A percentile compares a stretch with the other conserved stretches of the same genome.
Evolutionary conservation across 352 stramenopile genomes (phyloP).

Genomic region (Globisporangium orthogonon): DNA sequence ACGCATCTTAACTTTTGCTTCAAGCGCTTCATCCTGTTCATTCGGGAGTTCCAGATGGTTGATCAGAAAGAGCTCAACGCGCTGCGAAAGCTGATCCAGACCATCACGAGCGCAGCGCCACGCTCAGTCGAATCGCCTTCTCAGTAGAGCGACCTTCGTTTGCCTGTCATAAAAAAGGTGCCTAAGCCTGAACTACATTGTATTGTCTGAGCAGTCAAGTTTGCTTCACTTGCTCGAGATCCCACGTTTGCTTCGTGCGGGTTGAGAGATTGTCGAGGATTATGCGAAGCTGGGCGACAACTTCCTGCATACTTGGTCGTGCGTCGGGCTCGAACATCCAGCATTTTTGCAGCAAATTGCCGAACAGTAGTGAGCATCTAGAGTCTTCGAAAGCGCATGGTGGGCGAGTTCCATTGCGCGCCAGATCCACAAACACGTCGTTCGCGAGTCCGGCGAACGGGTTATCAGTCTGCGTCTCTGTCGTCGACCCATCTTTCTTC

Average conservation of each 20-base stretch:
- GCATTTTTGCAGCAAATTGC: slow-evolving; percentile 19
- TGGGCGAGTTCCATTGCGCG: slow-evolving; percentile 16
- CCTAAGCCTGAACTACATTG: too few relatives aligned
- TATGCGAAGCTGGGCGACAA: slow-evolving; percentile 4
- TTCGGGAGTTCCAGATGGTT: slow-evolving; percentile 90
- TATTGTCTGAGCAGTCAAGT: too few relatives aligned
- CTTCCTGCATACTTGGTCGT: slow-evolving; percentile 19
- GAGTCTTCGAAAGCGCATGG: slow-evolving; percentile 9
- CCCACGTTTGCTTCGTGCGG: neutral
- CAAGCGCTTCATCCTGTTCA: slow-evolving; percentile 97
- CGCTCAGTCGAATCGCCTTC: neutral
- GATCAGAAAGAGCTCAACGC: slow-evolving; percentile 92
- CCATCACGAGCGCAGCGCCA: slow-evolving; percentile 7
- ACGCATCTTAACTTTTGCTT: slow-evolving; percentile 95
- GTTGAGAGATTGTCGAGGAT: neutral
- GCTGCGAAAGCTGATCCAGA: slow-evolving; percentile 90
- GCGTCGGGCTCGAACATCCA: slow-evolving; percentile 22
- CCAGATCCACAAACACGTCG: slow-evolving; percentile 24
- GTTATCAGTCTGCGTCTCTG: slow-evolving; percentile 12
- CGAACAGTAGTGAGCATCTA: slow-evolving; percentile 1
- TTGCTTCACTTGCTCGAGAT: neutral
- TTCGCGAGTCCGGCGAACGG: slow-evolving; percentile 23
- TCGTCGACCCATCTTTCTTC: neutral
- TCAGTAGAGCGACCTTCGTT: too few relatives aligned
- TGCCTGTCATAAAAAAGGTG: neutral